Conservation (phyloP, 306 rosid genomes). For the Ormosia emarginata region DNA sequence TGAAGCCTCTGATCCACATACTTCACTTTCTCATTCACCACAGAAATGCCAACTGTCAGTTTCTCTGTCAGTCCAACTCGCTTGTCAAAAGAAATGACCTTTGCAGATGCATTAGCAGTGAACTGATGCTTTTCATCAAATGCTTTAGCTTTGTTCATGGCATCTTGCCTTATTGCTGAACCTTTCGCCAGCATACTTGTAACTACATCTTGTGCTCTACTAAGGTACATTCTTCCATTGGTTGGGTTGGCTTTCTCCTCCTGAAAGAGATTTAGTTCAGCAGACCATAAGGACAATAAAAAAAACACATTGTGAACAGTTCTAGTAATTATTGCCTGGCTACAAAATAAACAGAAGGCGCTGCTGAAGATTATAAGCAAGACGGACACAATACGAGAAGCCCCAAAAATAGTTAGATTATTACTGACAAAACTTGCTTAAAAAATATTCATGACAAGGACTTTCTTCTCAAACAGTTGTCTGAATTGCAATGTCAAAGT, state of each 20-base stretch:
- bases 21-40: slow-evolving; percentile 88
- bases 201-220: slow-evolving; percentile 79
- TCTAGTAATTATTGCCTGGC: not conserved
- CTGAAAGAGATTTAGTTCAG: slow-evolving; percentile 18
- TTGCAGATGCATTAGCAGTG: slow-evolving; percentile 83
- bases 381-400: not conserved
- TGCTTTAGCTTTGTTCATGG: slow-evolving; percentile 88
- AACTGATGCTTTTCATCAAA: slow-evolving; percentile 91
- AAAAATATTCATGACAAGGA: not conserved
- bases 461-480: not conserved
- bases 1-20: slow-evolving; percentile 83
- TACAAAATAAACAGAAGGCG: not conserved
- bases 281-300: slow-evolving; percentile 1
- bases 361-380: not conserved
- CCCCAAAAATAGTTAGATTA: not conserved
- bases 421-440: not conserved
- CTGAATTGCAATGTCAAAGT: not conserved
- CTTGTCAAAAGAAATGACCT: slow-evolving; percentile 76
- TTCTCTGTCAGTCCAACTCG: slow-evolving; percentile 82
- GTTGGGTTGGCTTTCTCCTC: slow-evolving; percentile 45
- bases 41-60: slow-evolving; percentile 74
- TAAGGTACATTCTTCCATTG: slow-evolving; percentile 65
- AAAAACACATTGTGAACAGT: not conserved
- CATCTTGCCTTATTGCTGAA: slow-evolving; percentile 87
- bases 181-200: slow-evolving; percentile 72